Base-by-base conservation (phyloP, 805 yeast species). In the Pichia insulana region DNA sequence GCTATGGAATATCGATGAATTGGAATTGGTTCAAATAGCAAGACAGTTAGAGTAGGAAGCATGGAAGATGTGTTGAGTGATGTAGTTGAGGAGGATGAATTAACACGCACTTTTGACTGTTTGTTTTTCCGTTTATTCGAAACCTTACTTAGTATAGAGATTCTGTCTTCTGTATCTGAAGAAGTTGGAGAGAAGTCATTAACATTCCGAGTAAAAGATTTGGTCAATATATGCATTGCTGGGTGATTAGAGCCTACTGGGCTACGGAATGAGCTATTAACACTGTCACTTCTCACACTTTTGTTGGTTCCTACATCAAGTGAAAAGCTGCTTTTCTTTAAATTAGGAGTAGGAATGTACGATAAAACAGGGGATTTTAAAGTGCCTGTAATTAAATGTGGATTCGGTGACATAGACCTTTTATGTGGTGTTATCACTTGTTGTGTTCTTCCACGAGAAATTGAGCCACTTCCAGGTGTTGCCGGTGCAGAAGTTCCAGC, bases 11-110 rank as follows among this genome's bases (percentile, higher is more conserved):
- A 84, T 38, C 95, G 64, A 50, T 85, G 80, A 43, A 82, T 82
- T 0, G 96, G 92, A 46, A 85, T 84, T 2, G 92, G 87, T 53
- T 87, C 96, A 61, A 96, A 88, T 12, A 87, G 67, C 36, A 90
- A 65, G 4, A 88, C 79, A 57, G 85, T 89, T 50, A 83, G 59
- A 28, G 51, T 49, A 9, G 42, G 36, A 37, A 44, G 25, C 25
- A 22, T 32, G 19, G 33, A 19, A 2, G 42, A 22, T 13, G 41
- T 27, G 19, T 11, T 8, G n/a, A 17, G 6, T 9, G 27, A 7
- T 17, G 4, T 18, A 6, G 11, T 28, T 10, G 37, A 39, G 22
- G 39, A 36, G 13, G 36, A 33, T 7, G 43, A 40, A 8, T 38
- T 32, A 16, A 10, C 19, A n/a, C 41, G 18, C 10, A n/a, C 22